Percentiles rank a stretch among this genome's conserved stretches.
Conservation (phyloP, 2,329 filamentous ascomycete species). For the Ophiobolus disseminans region DNA sequence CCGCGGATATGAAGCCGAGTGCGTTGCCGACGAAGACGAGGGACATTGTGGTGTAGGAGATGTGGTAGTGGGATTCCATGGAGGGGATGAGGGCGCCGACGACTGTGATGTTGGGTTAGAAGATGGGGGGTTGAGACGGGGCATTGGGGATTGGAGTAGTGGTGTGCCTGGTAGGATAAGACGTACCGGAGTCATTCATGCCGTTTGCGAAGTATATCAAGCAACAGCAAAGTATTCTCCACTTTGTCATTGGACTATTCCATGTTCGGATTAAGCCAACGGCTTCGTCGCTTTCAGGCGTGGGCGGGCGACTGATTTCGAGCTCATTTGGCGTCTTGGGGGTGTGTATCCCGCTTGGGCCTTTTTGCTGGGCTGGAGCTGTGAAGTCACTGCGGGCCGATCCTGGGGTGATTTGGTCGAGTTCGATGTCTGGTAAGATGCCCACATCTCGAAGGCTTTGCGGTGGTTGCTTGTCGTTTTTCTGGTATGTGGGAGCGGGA, state of each 20-base stretch:
- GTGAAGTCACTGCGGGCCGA: conserved; percentile 28
- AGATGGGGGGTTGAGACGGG: neutral
- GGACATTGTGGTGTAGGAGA: conserved; percentile 80
- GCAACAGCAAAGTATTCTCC: conserved; percentile 69
- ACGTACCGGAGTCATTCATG: conserved; percentile 69
- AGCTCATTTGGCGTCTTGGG: conserved; percentile 52
- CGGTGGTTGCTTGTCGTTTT: conserved; percentile 21
- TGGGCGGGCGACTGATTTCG: conserved; percentile 63
- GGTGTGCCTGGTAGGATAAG: too few relatives aligned
- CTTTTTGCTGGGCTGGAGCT: conserved; percentile 15
- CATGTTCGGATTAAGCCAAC: conserved; percentile 63
- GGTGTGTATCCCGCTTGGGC: conserved; percentile 23
- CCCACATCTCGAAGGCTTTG: conserved; percentile 22
- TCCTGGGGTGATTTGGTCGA: conserved; percentile 35
- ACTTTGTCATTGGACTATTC: conserved; percentile 72
- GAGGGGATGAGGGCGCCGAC: conserved; percentile 82
- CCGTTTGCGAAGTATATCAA: conserved; percentile 73
- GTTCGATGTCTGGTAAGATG: conserved; percentile 41
- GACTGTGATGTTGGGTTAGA: conserved; percentile 46
- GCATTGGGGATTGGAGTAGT: neutral
- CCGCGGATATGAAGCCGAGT: conserved; percentile 75
- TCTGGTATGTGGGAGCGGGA: conserved; percentile 48
- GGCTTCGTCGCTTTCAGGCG: conserved; percentile 52
- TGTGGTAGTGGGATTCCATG: conserved; percentile 76
- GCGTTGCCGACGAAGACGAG: conserved; percentile 83